phyloP scores from a whole-genome alignment of 2,329 filamentous ascomycete species.

The Ophiostoma perfectum region DNA sequence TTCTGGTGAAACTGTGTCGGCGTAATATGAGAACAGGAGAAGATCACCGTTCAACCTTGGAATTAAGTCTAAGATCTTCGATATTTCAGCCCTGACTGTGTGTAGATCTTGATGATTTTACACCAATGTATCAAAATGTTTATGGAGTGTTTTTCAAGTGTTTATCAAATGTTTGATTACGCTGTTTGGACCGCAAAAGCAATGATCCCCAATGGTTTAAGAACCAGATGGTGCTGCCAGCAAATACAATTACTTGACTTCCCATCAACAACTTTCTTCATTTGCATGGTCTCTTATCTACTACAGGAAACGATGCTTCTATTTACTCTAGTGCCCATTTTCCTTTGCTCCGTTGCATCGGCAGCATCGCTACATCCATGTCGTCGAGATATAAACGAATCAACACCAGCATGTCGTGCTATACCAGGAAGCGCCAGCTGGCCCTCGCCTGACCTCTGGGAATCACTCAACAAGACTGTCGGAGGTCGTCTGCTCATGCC shows the following conservation, averaged over 20 bases:
- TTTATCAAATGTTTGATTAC: too few relatives aligned
- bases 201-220: too few relatives aligned
- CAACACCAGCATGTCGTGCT: neutral
- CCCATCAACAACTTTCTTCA: too few relatives aligned
- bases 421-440: neutral
- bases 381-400: neutral
- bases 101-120: neutral
- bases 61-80: neutral
- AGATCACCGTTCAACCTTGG: neutral
- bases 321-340: neutral
- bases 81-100: neutral
- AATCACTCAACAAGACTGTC: neutral
- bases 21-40: neutral
- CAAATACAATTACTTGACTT: too few relatives aligned
- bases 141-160: too few relatives aligned
- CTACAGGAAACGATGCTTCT: neutral
- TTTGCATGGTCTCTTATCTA: too few relatives aligned
- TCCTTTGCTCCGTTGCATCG: too few relatives aligned
- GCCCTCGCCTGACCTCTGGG: neutral
- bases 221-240: too few relatives aligned
- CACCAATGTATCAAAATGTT: neutral
- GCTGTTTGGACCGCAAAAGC: too few relatives aligned
- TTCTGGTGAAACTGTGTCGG: too few relatives aligned
- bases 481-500: neutral
- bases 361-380: neutral